Evolutionary conservation across 495 filamentous ascomycete species (phyloP), one percentile per base, ranked within the genome.

Genomic region (Stereocaulon alpinum): DNA sequence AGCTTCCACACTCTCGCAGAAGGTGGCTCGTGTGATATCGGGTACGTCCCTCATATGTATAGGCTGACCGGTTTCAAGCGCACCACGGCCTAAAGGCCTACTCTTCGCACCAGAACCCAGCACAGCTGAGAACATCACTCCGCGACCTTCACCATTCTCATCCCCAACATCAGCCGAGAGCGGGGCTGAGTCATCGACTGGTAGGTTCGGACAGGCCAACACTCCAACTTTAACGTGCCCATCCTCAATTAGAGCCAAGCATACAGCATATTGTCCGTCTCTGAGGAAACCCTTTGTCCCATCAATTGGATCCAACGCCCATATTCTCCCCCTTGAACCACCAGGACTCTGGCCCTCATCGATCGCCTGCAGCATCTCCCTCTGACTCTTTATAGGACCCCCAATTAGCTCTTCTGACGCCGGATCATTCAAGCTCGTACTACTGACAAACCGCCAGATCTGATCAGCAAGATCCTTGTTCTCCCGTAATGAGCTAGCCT

Each of bases 261-360:
- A 95, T 32, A 99, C 89, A 24, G 93, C 93, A 69, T 99, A 99
- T 73, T 99, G 93, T 18, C 89, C 93, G n/a, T 94, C 94, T 51
- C 93, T 80, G 54, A 99, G 77, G 74, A 99, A 99, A 29, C 93
- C 93, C 72, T 94, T 93, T 57, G 93, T 99, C 48, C 93, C 93
- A 71, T 99, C 93, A 60, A 99, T 95, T 41, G 93, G 93, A 73
- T 99, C 93, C 50, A 99, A 78, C 20, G 93, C 88, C 93, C 93
- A 99, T 72, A 96, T 89, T 60, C 93, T 79, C 29, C 93, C 93
- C 64, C 79, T 80, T 49, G 76, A 63, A 20, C 93, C 93, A 61
- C 94, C 93, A 44, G 80, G 71, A 67, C 86, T 90, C 61, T 85
- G 86, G 43, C 93, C 93, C 51, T 76, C 73, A 73, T 95, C 93